Base-by-base conservation (phyloP, 106 monocot genomes). In the Dendrobium catenatum region DNA sequence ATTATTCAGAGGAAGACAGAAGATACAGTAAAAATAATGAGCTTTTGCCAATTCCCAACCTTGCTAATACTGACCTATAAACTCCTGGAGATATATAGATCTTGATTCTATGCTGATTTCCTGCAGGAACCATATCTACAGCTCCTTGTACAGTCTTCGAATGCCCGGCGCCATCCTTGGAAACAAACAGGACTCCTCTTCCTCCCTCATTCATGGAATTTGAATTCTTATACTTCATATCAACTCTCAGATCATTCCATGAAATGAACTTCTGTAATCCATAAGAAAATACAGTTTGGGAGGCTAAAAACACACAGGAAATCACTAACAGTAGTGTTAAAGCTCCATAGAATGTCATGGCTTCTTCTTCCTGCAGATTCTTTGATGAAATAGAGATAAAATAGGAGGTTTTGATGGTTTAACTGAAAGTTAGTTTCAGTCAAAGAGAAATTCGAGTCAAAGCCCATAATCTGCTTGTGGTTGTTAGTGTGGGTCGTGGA, bases 131-230 rank as follows among this genome's bases (percentile, higher is more conserved):
- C 89, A 95, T 81, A 74, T 98, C 88, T 11, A 98, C 88, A 18
- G 92, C 98, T 48, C 89, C 94, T 72, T 95, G 98, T 19, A 98
- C 93, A 16, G 94, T 95, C 22, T 2, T 81, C 2, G 94, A 92
- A 75, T 95, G 81, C 5, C 92, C 93, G 2, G 24, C 55, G 61
- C 91, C 97, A 56, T 89, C 89, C 42, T 78, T 81, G 5, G 90
- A 81, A 11, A 97, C 97, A 9, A 85, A 46, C 74, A 97, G 89
- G 17, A 89, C 83, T 31, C 76, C 40, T 0, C 58, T 42, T 55
- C 55, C 11, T 22, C 8, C 29, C 37, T 13, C 56, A 22, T 43
- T 58, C 18, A 19, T 68, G 19, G 10, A 73, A 17, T 74, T 74
- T 20, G 72, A 37, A 8, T 55, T 18, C 4, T 2, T 13, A 9